Base-by-base conservation (phyloP, 768 basidiomycete genomes). In the Podaxis sp. region DNA sequence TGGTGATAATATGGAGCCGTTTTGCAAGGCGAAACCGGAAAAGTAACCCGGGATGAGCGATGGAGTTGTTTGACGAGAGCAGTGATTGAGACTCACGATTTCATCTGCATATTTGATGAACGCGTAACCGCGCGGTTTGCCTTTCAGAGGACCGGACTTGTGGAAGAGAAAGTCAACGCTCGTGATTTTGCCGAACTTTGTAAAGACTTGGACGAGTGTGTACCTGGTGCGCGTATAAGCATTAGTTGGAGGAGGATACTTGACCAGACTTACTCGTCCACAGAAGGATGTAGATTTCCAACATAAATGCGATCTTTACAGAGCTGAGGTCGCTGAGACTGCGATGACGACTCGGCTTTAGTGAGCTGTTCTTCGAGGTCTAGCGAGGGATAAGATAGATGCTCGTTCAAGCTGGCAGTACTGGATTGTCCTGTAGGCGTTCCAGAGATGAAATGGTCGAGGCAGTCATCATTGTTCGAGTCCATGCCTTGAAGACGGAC, bases 101-200 rank as follows among this genome's bases (percentile, higher is more conserved):
- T 87, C 82, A 49, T 83, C 83, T 33, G 81, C 81, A 69, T 88
- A 98, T 76, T 98, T 93, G 37, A 99, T 76, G 68, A 99, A 99
- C 0, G 95, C 96, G 74, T 96, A 99, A 4, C 97, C 96, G 12
- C 96, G 82, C 0, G 97, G 96, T 73, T 93, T 97, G 17, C 97
- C 97, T 72, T 89, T 95, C 70, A 88, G 75, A 12, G 87, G 82
- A 0, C 96, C 97, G 0, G 90, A 80, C 76, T 96, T 98, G 81
- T 99, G 96, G 71, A 98, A 98, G 65, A 98, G 82, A 74, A 88
- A 98, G 75, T 99, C 97, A 56, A 98, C 84, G 67, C 95, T 93
- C 22, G 93, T 84, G 64, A 99, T 84, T 75, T 93, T 95, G 59
- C 97, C 97, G 73, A 88, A 95, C 76, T 91, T 95, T 36, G 90